These are phyloP conservation scores for Phytopythium cucurbitacearum DNA, from an alignment of 352 stramenopile genomes.

Conservation along the genomic window DNA sequence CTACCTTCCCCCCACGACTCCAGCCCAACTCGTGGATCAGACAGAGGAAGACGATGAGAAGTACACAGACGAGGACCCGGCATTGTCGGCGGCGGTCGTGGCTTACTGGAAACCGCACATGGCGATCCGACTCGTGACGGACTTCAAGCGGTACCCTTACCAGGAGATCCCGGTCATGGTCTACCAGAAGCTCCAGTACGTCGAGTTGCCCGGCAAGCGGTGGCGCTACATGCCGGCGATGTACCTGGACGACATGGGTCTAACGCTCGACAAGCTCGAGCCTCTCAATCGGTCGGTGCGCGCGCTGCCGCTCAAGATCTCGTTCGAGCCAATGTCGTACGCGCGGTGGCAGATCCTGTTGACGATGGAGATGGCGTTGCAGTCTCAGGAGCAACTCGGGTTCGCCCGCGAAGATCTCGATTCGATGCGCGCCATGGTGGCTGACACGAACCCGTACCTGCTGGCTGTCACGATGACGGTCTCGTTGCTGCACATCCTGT, in stretches of 20 bases:
- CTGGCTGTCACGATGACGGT: constrained; percentile 94
- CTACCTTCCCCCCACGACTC: constrained; percentile 15
- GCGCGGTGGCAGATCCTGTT: constrained; percentile 77
- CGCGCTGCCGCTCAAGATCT: constrained; percentile 59
- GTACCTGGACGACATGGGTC: constrained; percentile 73
- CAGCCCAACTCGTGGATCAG: constrained; percentile 5
- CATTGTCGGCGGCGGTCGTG: constrained; percentile 31
- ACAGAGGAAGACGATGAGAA: constrained; percentile 1
- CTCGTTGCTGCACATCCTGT: constrained; percentile 95
- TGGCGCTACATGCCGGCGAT: constrained; percentile 74
- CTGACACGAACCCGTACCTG: constrained; percentile 95
- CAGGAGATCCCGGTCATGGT: constrained; percentile 64
- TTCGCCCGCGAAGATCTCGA: constrained; percentile 76
- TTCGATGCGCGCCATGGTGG: constrained; percentile 87
- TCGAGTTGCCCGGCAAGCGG: constrained; percentile 34
- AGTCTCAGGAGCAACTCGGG: constrained; percentile 57
- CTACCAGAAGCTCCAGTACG: constrained; percentile 64
- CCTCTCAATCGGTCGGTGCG: constrained; percentile 53
- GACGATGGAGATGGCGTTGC: constrained; percentile 58
- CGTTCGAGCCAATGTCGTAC: constrained; percentile 73
- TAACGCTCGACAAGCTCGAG: constrained; percentile 68
- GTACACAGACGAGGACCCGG: constrained; percentile 12
- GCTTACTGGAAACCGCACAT: constrained; percentile 78
- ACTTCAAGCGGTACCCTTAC: constrained; percentile 66
- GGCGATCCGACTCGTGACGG: constrained; percentile 66